Conservation (phyloP, 331 rosid genomes). For the Saraca asoca region DNA sequence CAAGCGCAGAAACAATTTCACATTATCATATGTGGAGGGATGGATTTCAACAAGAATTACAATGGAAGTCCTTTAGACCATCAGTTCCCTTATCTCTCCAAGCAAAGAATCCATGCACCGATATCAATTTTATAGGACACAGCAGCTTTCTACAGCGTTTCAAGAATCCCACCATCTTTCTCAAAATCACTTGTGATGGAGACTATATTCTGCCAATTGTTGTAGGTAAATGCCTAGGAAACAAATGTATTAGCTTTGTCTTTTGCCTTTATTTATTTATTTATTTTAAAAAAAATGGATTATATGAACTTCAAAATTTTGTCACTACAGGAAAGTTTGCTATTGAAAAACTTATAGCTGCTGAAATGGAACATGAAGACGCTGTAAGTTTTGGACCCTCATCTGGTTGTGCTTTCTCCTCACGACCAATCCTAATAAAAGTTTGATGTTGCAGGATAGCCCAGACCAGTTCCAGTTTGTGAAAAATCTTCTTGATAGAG, state of each 20-base stretch:
- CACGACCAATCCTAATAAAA: constrained; percentile 10
- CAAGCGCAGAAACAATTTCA: constrained; percentile 79
- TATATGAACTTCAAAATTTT: constrained; percentile 26
- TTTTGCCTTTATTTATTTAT: background rate
- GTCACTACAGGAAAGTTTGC: constrained; percentile 71
- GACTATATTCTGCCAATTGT: constrained; percentile 89
- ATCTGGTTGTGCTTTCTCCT: constrained; percentile 3
- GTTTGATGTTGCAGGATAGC: constrained; percentile 59
- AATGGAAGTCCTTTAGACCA: constrained; percentile 45
- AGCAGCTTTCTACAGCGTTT: constrained; percentile 66
- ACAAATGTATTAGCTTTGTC: background rate
- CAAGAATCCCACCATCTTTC: constrained; percentile 85
- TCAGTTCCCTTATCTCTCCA: constrained; percentile 45
- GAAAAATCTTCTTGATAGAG: constrained; percentile 62
- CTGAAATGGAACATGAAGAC: constrained; percentile 53
- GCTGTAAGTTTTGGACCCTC: constrained; percentile 50
- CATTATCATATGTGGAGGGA: constrained; percentile 73
- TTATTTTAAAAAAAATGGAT: constrained; percentile 8
- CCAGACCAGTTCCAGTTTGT: constrained; percentile 73
- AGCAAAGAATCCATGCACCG: constrained; percentile 30
- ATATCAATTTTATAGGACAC: constrained; percentile 45
- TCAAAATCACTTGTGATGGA: constrained; percentile 88
- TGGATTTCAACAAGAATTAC: constrained; percentile 57
- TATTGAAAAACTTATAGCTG: constrained; percentile 67
- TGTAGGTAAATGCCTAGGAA: constrained; percentile 57